phyloP scores from a whole-genome alignment of 495 filamentous ascomycete species.

The Neurospora sp. region DNA sequence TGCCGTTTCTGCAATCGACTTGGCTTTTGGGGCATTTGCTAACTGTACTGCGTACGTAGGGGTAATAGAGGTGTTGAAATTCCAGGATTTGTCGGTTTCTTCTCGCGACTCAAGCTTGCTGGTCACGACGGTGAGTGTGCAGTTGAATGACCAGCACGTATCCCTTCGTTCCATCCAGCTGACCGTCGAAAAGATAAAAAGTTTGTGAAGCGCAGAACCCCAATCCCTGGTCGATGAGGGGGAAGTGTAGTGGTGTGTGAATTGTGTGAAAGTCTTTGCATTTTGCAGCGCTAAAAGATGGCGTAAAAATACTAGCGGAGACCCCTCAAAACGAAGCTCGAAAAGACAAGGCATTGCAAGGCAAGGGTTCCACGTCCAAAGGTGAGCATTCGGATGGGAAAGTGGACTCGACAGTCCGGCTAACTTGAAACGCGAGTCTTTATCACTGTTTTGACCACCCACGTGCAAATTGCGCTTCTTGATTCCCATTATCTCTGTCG shows the following conservation, averaged over 20 bases:
- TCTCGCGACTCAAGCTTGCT: background rate
- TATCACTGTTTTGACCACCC: background rate
- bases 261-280: background rate
- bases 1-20: background rate
- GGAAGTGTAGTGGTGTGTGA: background rate
- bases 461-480: background rate
- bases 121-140: background rate
- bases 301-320: background rate
- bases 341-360: background rate
- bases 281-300: background rate
- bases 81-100: background rate
- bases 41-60: background rate
- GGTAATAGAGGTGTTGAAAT: background rate
- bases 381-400: background rate
- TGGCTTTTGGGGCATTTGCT: background rate
- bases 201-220: background rate
- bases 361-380: background rate
- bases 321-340: background rate
- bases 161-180: background rate
- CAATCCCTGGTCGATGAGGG: background rate
- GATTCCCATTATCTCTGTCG: background rate
- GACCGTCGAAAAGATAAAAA: background rate
- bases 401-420: background rate
- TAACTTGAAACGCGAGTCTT: background rate
- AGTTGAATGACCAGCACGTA: background rate